Percentiles rank a stretch among this genome's conserved stretches.
phyloP scores from a whole-genome alignment of 768 basidiomycete genomes.

The Paxillus rubicundulus region DNA sequence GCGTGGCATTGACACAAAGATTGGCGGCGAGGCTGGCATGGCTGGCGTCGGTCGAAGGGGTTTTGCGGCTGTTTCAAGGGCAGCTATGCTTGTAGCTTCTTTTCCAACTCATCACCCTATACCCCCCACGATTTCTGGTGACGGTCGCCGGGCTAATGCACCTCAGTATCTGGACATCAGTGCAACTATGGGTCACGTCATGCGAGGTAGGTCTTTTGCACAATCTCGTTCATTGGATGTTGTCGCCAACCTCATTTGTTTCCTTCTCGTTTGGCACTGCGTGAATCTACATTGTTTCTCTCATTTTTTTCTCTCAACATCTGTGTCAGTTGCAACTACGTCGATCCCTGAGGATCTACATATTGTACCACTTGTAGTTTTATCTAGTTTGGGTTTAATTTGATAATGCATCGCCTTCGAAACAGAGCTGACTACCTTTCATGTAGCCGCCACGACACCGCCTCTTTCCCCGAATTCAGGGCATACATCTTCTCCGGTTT shows the following conservation, averaged over 20 bases:
- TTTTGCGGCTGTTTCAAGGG: slow-evolving; percentile 71
- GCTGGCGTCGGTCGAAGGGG: slow-evolving; percentile 87
- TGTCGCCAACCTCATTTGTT: neutral
- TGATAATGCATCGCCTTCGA: neutral
- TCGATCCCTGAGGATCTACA: neutral
- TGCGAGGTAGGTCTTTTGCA: slow-evolving; percentile 29
- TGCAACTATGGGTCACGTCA: slow-evolving; percentile 25
- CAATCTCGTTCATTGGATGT: slow-evolving; percentile 3
- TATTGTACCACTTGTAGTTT: no score
- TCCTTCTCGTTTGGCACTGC: neutral
- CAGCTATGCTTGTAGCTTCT: slow-evolving; percentile 45
- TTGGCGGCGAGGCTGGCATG: slow-evolving; percentile 80
- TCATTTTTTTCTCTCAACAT: no score
- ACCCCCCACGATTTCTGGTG: neutral
- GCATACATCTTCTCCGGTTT: slow-evolving; percentile 33
- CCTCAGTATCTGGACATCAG: slow-evolving; percentile 50
- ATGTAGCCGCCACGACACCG: slow-evolving; percentile 29
- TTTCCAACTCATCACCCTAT: slow-evolving; percentile 8
- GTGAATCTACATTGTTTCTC: neutral
- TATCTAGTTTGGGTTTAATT: neutral
- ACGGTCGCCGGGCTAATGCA: slow-evolving; percentile 31
- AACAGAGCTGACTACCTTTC: neutral
- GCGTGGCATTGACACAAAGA: slow-evolving; percentile 62
- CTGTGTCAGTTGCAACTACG: neutral
- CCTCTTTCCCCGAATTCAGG: slow-evolving; percentile 35